A percentile compares a stretch with the other conserved stretches of the same genome.
phyloP scores from a whole-genome alignment of 2,329 filamentous ascomycete genomes.

The Penicillium sp. region DNA sequence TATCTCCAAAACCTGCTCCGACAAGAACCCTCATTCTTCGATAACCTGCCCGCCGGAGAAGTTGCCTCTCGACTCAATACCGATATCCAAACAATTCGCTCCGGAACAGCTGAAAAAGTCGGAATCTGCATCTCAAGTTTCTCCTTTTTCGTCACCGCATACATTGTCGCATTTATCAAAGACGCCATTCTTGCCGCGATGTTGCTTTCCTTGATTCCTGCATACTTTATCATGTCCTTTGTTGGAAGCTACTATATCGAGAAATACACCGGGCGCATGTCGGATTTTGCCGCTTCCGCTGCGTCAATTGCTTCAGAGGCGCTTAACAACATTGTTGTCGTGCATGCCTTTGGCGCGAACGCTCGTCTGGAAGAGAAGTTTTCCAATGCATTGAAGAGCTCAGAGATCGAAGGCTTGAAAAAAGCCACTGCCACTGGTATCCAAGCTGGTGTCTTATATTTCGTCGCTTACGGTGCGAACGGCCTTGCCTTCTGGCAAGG shows the following conservation, averaged over 20 bases:
- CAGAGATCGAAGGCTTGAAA: conserved; percentile 55
- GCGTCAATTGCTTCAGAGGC: conserved; percentile 64
- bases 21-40: conserved; percentile 65
- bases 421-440: conserved; percentile 59
- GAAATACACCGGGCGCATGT: conserved; percentile 52
- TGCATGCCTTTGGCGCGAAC: conserved; percentile 64
- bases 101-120: conserved; percentile 69
- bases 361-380: conserved; percentile 61
- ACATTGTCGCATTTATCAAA: conserved; percentile 66
- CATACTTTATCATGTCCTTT: conserved; percentile 60
- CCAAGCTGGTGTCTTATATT: conserved; percentile 63
- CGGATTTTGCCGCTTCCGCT: conserved; percentile 56
- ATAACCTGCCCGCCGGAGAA: conserved; percentile 61
- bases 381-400: conserved; percentile 50
- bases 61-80: conserved; percentile 63
- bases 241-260: conserved; percentile 56
- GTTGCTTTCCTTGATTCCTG: conserved; percentile 62
- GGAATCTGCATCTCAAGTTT: conserved; percentile 62
- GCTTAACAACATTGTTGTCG: conserved; percentile 59
- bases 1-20: conserved; percentile 60
- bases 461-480: conserved; percentile 66
- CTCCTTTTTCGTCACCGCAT: conserved; percentile 67
- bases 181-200: conserved; percentile 63
- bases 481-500: conserved; percentile 69
- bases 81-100: conserved; percentile 66